Percentiles rank a stretch among this genome's conserved stretches.
Evolutionary conservation across 23 red algal species (phyloP).

Genomic region (Gracilaria gracilis): DNA sequence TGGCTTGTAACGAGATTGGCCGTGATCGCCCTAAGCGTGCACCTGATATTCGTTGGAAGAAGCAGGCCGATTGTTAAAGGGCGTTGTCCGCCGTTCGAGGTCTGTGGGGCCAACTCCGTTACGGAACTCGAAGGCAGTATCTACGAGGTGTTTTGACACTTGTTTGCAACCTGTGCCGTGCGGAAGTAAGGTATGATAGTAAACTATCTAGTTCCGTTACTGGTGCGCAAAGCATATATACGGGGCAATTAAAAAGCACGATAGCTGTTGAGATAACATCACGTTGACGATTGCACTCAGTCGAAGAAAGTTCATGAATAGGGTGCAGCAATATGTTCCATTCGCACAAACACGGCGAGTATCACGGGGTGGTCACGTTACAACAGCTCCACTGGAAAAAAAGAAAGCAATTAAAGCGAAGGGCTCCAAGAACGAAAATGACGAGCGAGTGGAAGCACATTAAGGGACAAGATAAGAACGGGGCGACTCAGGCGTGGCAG

Average conservation of each 20-base stretch:
- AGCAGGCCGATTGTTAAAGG: no score
- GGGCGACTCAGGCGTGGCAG: background rate
- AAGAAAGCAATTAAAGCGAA: background rate
- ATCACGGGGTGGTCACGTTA: background rate
- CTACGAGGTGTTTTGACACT: background rate
- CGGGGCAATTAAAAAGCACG: background rate
- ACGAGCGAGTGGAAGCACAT: background rate
- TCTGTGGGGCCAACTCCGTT: no score
- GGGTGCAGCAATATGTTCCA: background rate
- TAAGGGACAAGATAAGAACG: background rate
- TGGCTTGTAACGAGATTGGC: no score
- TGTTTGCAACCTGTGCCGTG: background rate
- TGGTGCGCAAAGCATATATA: no score
- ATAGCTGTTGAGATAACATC: background rate
- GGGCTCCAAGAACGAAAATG: background rate
- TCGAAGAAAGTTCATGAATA: background rate
- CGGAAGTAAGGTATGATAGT: background rate
- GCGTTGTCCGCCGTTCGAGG: no score
- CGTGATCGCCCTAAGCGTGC: no score
- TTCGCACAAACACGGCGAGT: background rate
- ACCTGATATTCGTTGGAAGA: no score
- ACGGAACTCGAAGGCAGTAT: no score
- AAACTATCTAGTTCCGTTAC: background rate
- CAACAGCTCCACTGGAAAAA: background rate
- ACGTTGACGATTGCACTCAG: background rate